Base-by-base conservation (phyloP, 1,284 basidiomycete genomes). In the Wallemia mellicola region DNA sequence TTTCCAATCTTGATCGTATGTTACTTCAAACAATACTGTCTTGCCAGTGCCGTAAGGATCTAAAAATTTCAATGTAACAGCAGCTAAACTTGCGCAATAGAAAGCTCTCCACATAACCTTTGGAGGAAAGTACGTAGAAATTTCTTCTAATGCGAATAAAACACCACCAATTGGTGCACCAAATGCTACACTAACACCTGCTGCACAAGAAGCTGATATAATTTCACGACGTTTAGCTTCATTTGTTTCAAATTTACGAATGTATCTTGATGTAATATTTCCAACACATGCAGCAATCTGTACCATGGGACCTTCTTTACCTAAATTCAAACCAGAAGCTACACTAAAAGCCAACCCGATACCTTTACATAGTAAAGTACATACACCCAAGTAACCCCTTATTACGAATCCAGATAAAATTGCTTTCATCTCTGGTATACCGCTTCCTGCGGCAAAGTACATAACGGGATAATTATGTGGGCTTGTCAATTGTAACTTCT, bases 351-450 rank as follows among this genome's bases (percentile, higher is more conserved):
- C 81, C 60, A 98, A 70, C 2, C 91, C 92, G 32, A 92, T 75
- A 15, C 82, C 76, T 69, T 98, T 98, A n/a, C 85, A 87, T 66
- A 88, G 81, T 58, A 96, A 71, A 0, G 85, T 88, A 63, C 87
- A 82, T 54, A 76, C 81, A 27, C 92, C 92, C 38, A 98, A 81
- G 68, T 94, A 98, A 24, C 92, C 92, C 66, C 94, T 88, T 62
- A 98, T 95, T 22, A 96, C 91, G 65, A 95, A 96, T n/a, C 86
- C 88, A 61, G 86, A 89, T 33, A 98, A 74, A 61, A 96, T 94
- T 0, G 88, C 91, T 71, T 96, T 98, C 69, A 96, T 83, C 70
- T 96, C 92, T 0, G 91, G 89, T 61, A 96, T 92, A 62, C 92
- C 92, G 66, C 85, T 88, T 15, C 92, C 92, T 27, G 87, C 86